Base-by-base conservation (phyloP, 108 stramenopile species). In the Conticribra weissflogii region DNA sequence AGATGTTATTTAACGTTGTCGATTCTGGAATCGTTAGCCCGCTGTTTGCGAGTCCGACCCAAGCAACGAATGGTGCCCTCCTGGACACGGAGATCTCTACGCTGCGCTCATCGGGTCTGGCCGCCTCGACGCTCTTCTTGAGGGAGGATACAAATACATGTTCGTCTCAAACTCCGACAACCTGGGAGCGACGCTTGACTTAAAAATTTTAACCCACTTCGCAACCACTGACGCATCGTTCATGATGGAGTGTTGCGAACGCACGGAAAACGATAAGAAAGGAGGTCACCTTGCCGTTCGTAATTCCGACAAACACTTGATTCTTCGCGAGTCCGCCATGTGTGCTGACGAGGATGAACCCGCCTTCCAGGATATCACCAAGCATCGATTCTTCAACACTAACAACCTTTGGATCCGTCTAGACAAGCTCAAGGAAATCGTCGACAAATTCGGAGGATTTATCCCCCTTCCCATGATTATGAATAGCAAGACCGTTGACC, bases 91-190 rank as follows among this genome's bases (percentile, higher is more conserved):
- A 67, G 99, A 99, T 74, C 85, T 99, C 58, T 99, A 99, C 76
- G 97, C 98, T 32, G 98, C 98, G 44, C 85, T 99, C 23, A 88
- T 94, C 49, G 98, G 98, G 24, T 97, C 96, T 24, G 99, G 98
- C 15, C 76, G 87, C 48, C 91, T 99, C 30, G 97, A 97, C 64
- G 63, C 83, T 16, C 93, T 99, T 48, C 87, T 99, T 50, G 75
- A 73, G n/a, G 86, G 77, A 28, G 99, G 99, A 36, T 90, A 93
- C 90, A 98, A 97, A 74, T 99, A 99, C 90, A 96, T 99, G 96
- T 99, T 99, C 71, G 98, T 99, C 71, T 95, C 93, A 61, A 99
- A 99, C 88, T 97, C 97, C 24, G 99, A 99, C 82, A 99, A 99
- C 81, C 96, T 99, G 4, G 99, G 99, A 41, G 99, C 98, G 16